Evolutionary conservation across 2,329 filamentous ascomycete species (phyloP).

Genomic region (Neonectria hederae): DNA sequence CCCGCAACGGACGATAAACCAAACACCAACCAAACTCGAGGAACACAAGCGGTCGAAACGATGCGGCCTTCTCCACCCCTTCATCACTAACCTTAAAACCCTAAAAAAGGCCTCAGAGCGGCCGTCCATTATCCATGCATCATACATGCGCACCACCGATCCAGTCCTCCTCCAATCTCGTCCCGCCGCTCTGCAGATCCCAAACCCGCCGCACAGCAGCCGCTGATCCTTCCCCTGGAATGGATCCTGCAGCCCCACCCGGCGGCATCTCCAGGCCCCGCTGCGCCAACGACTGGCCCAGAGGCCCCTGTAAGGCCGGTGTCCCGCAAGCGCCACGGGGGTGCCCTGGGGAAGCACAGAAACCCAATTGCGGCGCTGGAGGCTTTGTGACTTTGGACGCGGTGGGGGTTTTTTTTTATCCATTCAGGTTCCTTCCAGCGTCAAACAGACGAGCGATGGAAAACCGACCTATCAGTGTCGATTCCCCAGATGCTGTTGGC

Average conservation of each 20-base stretch:
- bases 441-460: neutral
- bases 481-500: neutral
- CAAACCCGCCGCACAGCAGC: neutral
- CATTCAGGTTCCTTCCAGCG: neutral
- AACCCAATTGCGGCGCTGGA: neutral
- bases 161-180: neutral
- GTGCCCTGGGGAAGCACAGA: neutral
- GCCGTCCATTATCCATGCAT: neutral
- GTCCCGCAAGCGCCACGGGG: neutral
- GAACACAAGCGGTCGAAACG: neutral
- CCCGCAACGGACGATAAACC: neutral
- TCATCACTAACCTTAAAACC: slow-evolving; percentile 2
- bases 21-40: neutral
- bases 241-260: neutral
- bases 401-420: neutral
- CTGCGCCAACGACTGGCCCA: neutral
- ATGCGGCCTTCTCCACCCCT: neutral
- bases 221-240: neutral
- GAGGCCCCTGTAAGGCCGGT: neutral
- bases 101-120: neutral
- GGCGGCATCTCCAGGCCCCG: neutral
- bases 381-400: too few relatives aligned
- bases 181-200: neutral
- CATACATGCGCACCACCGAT: too few relatives aligned
- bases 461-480: neutral